phyloP scores from a whole-genome alignment of 305 asterid species.

The Nicotiana rustica region DNA sequence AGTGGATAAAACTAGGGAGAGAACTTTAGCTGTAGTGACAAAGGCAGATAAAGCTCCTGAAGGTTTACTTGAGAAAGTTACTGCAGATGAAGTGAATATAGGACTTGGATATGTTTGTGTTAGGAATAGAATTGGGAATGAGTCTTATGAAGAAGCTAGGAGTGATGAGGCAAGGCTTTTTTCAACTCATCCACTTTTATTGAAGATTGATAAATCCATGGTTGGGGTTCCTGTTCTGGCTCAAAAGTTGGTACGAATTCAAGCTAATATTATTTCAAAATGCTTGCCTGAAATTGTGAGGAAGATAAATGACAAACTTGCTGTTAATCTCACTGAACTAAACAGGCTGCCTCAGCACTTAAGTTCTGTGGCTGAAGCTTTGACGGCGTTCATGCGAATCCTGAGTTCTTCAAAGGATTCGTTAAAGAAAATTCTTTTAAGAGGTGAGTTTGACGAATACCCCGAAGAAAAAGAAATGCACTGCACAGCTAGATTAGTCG shows the following conservation, averaged over 20 bases:
- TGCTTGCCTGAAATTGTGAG: constrained; percentile 46
- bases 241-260: constrained; percentile 41
- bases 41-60: constrained; percentile 55
- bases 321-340: constrained; percentile 34
- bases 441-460: constrained; percentile 61
- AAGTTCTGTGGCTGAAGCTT: constrained; percentile 41
- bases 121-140: constrained; percentile 50
- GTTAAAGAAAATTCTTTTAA: constrained; percentile 42
- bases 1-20: constrained; percentile 54
- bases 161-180: constrained; percentile 44
- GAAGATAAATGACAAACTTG: constrained; percentile 46
- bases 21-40: constrained; percentile 63
- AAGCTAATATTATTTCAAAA: constrained; percentile 42
- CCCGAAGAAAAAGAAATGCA: constrained; percentile 50
- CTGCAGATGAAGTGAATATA: constrained; percentile 52
- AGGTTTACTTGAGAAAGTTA: constrained; percentile 56
- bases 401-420: constrained; percentile 42
- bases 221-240: constrained; percentile 51
- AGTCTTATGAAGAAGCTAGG: constrained; percentile 48
- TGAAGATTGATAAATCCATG: constrained; percentile 41
- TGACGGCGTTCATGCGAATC: constrained; percentile 41
- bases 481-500: constrained; percentile 48
- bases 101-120: constrained; percentile 62
- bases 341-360: constrained; percentile 46
- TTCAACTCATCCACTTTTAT: constrained; percentile 35